Evolutionary conservation across 2,329 filamentous ascomycete species (phyloP).

Genomic region (Blumeriella jaapii): DNA sequence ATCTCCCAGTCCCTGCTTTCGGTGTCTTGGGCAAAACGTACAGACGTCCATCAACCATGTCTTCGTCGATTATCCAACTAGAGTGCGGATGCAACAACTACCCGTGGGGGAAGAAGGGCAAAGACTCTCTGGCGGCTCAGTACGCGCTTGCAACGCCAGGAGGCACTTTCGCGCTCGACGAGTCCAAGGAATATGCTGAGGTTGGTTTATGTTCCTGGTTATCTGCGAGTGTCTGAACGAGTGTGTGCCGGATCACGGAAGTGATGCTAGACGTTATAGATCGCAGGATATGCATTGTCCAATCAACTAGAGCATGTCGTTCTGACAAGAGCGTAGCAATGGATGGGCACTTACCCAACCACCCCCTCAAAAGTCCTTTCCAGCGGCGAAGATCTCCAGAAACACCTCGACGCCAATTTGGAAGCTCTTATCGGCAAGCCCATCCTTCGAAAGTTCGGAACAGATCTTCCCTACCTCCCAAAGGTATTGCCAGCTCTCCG

Average conservation of each 20-base stretch:
- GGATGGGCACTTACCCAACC: conserved; percentile 62
- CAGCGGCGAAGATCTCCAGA: conserved; percentile 51
- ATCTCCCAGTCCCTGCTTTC: too few relatives aligned
- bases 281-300: too few relatives aligned
- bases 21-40: not conserved
- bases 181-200: conserved; percentile 51
- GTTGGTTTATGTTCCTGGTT: conserved; percentile 5
- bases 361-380: conserved; percentile 52
- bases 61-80: conserved; percentile 37
- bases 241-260: not conserved
- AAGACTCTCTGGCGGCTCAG: conserved; percentile 51
- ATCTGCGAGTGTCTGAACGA: too few relatives aligned
- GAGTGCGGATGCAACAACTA: conserved; percentile 40
- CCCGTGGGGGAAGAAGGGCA: conserved; percentile 56
- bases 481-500: conserved; percentile 36
- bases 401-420: conserved; percentile 50
- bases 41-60: not conserved
- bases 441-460: conserved; percentile 48
- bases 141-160: conserved; percentile 55
- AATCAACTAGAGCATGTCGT: too few relatives aligned
- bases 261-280: not conserved
- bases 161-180: conserved; percentile 50
- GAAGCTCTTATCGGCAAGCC: conserved; percentile 51
- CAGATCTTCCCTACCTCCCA: conserved; percentile 59
- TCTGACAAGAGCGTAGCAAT: conserved; percentile 13